Conservation (phyloP, 306 rosid genomes). For the apple (Malus domestica) region ASM211411v1 NC_041793.1:32173001-32173500, state of each 20-base stretch:
- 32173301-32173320: constrained; percentile 71
- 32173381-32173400: constrained; percentile 56
- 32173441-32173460: constrained; percentile 46
- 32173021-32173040: constrained; percentile 49
- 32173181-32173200: constrained; percentile 65
- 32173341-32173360: constrained; percentile 51
- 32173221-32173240: constrained; percentile 62
- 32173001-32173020: constrained; percentile 51
- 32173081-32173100: constrained; percentile 58
- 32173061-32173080: constrained; percentile 62
- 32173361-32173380: constrained; percentile 47
- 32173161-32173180: constrained; percentile 81
- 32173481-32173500: constrained; percentile 50
- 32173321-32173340: constrained; percentile 70
- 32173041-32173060: constrained; percentile 74
- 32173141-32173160: constrained; percentile 92
- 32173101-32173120: constrained; percentile 69
- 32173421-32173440: constrained; percentile 55
- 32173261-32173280: constrained; percentile 63
- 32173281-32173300: constrained; percentile 50
- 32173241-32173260: constrained; percentile 62
- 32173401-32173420: constrained; percentile 62
- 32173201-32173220: constrained; percentile 66
- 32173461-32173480: constrained; percentile 80
- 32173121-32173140: constrained; percentile 74